These are phyloP conservation scores for Boehmeria nivea DNA, from an alignment of 306 rosid species.

Conservation along the genomic window DNA sequence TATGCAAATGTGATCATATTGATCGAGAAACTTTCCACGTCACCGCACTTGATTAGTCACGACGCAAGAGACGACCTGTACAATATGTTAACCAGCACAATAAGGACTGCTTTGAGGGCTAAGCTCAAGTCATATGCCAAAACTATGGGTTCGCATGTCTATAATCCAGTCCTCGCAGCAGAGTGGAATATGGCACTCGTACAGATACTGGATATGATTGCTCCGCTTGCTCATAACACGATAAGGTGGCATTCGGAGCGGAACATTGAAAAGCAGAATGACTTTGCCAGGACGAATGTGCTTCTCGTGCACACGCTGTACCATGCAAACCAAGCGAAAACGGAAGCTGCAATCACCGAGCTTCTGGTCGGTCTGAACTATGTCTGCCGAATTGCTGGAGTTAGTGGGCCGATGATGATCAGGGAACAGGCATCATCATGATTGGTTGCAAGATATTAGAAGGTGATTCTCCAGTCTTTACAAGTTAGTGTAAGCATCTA, in stretches of 20 bases:
- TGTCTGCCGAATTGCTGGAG: conserved; percentile 31
- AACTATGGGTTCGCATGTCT: conserved; percentile 21
- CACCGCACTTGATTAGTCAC: conserved; percentile 38
- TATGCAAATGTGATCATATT: conserved; percentile 61
- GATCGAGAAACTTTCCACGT: conserved; percentile 52
- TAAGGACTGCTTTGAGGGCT: conserved; percentile 46
- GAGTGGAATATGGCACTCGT: conserved; percentile 40
- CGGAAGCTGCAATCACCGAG: conserved; percentile 72
- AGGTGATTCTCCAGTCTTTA: conserved; percentile 1
- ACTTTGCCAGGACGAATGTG: conserved; percentile 29
- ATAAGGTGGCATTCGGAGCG: conserved; percentile 70
- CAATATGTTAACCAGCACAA: conserved; percentile 49
- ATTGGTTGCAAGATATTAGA: neutral
- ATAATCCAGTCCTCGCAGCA: conserved; percentile 33
- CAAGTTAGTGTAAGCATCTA: conserved; percentile 1
- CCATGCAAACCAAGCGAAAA: conserved; percentile 57
- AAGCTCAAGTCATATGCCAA: conserved; percentile 45
- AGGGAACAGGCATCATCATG: neutral
- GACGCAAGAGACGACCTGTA: conserved; percentile 55
- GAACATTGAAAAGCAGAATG: conserved; percentile 55
- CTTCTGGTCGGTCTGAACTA: conserved; percentile 74
- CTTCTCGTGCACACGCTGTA: conserved; percentile 73
- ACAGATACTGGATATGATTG: conserved; percentile 65
- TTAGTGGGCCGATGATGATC: conserved; percentile 14
- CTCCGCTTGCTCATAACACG: conserved; percentile 75